Evolutionary conservation across 352 stramenopile genomes (phyloP).

Genomic region (Thraustotheca clavata): DNA sequence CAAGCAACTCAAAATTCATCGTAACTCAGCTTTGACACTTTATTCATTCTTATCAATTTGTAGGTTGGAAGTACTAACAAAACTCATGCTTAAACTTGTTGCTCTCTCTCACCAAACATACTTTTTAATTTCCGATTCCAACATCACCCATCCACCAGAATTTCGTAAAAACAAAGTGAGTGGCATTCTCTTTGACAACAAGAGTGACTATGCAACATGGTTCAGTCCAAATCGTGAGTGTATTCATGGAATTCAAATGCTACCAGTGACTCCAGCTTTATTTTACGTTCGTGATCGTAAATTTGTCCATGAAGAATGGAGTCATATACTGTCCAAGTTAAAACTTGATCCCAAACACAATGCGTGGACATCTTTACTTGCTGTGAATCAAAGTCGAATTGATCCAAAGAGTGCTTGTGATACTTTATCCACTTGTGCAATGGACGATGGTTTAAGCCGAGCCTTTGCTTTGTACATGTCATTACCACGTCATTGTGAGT

Average conservation of each 20-base stretch:
- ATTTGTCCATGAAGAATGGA: conserved; percentile 57
- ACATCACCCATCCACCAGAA: conserved; percentile 34
- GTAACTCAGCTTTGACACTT: neutral
- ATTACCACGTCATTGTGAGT: conserved; percentile 28
- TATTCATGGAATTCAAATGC: conserved; percentile 74
- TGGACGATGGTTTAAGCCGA: conserved; percentile 64
- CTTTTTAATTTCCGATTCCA: conserved; percentile 43
- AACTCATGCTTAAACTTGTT: conserved; percentile 53
- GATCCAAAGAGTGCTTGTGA: conserved; percentile 30
- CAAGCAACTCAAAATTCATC: conserved; percentile 36
- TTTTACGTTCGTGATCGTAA: conserved; percentile 28
- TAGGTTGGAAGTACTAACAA: conserved; percentile 31
- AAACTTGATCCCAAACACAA: conserved; percentile 27
- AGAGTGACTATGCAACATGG: conserved; percentile 65
- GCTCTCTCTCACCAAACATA: conserved; percentile 53
- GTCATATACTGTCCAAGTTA: conserved; percentile 45
- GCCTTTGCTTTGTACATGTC: conserved; percentile 57
- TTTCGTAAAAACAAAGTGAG: conserved; percentile 65
- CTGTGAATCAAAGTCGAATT: conserved; percentile 47
- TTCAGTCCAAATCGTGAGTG: conserved; percentile 65
- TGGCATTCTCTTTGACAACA: conserved; percentile 69
- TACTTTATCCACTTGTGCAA: conserved; percentile 35
- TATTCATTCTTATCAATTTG: neutral
- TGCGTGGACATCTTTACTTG: conserved; percentile 53
- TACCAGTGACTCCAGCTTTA: conserved; percentile 48